Base-by-base conservation (phyloP, 495 filamentous ascomycete genomes). In the Penicillium robsamsonii region DNA sequence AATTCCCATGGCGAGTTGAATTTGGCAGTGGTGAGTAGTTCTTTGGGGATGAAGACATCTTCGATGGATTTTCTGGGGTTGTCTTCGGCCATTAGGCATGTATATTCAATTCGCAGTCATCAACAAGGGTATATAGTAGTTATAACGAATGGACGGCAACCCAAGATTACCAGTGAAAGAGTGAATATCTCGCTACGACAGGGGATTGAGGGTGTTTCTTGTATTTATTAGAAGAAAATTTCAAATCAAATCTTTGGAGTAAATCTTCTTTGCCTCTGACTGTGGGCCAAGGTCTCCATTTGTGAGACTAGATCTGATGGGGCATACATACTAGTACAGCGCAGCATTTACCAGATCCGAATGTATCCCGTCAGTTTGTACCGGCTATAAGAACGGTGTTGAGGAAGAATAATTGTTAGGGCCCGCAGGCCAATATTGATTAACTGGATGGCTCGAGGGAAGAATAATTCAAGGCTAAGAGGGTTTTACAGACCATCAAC, bases 1-100 rank as follows among this genome's bases (percentile, higher is more conserved):
- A 55, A 33, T 31, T 66, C 63, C 60, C 56, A 63, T 35, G 63
- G 63, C 13, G 63, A 63, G 49, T 56, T 48, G 60, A 66, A 66
- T 40, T 58, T 66, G 24, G 63, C 63, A n/a, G 63, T 62, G 9
- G 62, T 27, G 13, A 66, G 55, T 17, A 66, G 61, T 22, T 53
- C 54, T 20, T 55, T 66, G 11, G 63, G 63, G 25, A 66, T 54
- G 29, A 51, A 46, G 11, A 66, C 60, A 38, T 66, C 63, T 52
- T 66, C 63, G 41, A 62, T 57, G 31, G 55, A 62, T 24, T 25
- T 52, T 48, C 50, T 41, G 11, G 42, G 37, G 24, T 33, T 45
- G 25, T 56, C 41, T 6, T 56, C 56, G 18, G 50, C 30, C 60
- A 62, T 62, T 50, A 6, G 5, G 22, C 7, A 24, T n/a, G 17